phyloP scores from a whole-genome alignment of 192 early-diverging fungal genomes.

The Rhizoclosmatium sp. region DNA sequence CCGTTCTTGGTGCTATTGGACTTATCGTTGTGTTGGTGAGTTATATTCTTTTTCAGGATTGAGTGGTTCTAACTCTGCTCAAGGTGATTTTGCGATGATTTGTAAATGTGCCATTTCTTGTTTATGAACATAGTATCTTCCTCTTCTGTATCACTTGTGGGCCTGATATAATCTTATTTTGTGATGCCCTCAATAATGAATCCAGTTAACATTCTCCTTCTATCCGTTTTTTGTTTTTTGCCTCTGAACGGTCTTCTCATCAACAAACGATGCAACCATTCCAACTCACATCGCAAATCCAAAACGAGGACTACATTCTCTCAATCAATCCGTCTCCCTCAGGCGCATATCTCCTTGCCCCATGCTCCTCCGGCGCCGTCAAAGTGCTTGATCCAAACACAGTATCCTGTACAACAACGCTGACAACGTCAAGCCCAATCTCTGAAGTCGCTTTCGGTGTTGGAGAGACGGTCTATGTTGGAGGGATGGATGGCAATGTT shows the following conservation, averaged over 20 bases:
- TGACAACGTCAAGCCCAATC: background rate
- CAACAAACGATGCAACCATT: background rate
- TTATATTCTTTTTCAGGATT: slow-evolving; percentile 3
- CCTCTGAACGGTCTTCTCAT: background rate
- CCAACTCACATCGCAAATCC: slow-evolving; percentile 7
- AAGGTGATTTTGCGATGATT: slow-evolving; percentile 5
- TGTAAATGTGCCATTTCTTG: background rate
- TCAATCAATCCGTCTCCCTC: background rate
- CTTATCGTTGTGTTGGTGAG: slow-evolving; percentile 62
- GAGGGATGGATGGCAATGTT: slow-evolving; percentile 30
- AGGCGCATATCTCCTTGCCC: background rate
- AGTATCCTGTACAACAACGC: background rate
- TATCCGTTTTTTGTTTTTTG: slow-evolving; percentile 1
- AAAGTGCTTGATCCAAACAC: slow-evolving; percentile 11
- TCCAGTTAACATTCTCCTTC: background rate
- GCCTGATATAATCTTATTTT: too few relatives aligned
- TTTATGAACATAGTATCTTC: too few relatives aligned
- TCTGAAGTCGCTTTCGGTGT: slow-evolving; percentile 13
- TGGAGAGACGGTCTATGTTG: slow-evolving; percentile 14
- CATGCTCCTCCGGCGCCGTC: slow-evolving; percentile 2
- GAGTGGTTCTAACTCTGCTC: background rate
- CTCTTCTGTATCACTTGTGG: too few relatives aligned
- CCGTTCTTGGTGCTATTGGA: slow-evolving; percentile 78
- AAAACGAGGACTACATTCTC: slow-evolving; percentile 25
- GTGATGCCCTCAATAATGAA: too few relatives aligned